Conservation (phyloP, 352 stramenopile genomes). For the Aphanomyces cochlioides region DNA sequence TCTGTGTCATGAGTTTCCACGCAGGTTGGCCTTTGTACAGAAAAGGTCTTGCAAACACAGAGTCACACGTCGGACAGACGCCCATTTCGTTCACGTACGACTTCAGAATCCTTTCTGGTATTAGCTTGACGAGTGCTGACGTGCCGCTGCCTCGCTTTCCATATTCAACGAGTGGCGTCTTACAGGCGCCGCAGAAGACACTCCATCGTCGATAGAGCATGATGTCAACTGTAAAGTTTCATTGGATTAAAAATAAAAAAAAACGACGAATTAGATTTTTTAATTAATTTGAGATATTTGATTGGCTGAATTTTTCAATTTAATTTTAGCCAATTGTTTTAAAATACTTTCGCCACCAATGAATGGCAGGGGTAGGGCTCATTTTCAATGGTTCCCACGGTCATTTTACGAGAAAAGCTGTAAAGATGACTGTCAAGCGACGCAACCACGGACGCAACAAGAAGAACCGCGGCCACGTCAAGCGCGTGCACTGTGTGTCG, state of each 20-base stretch:
- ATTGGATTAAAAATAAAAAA: too few relatives aligned
- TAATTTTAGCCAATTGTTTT: conserved; percentile 4
- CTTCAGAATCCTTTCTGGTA: conserved; percentile 22
- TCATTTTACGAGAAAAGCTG: conserved; percentile 80
- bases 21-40: conserved; percentile 20
- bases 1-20: conserved; percentile 26
- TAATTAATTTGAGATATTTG: too few relatives aligned
- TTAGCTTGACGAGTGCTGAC: conserved; percentile 22
- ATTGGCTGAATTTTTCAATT: conserved; percentile 3
- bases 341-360: conserved; percentile 14
- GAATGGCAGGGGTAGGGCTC: conserved; percentile 18
- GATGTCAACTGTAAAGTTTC: neutral
- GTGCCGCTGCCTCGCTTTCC: conserved; percentile 25
- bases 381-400: conserved; percentile 10
- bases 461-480: conserved; percentile 98
- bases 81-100: conserved; percentile 16
- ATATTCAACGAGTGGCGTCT: conserved; percentile 16
- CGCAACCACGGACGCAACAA: conserved; percentile 99
- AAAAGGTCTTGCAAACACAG: conserved; percentile 19
- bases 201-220: conserved; percentile 14
- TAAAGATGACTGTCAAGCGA: conserved; percentile 98
- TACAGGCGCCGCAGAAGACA: conserved; percentile 19
- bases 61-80: conserved; percentile 1
- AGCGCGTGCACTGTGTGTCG: conserved; percentile 97
- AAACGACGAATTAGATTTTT: too few relatives aligned